These are phyloP conservation scores for Phialophora expanda DNA, from an alignment of 2,329 filamentous ascomycete species.

Conservation along the genomic window DNA sequence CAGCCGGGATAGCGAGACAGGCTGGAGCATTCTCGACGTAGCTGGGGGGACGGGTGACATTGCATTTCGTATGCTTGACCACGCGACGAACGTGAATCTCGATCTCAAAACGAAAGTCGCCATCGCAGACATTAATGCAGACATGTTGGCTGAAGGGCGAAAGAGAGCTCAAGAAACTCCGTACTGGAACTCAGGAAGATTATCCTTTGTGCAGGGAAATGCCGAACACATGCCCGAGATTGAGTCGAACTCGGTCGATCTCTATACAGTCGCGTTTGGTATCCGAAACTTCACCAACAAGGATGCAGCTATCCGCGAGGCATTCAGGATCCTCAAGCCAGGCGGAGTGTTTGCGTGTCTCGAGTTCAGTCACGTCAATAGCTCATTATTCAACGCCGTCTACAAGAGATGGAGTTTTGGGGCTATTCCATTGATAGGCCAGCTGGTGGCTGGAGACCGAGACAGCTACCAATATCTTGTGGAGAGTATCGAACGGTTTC, in stretches of 20 bases:
- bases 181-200: conserved; percentile 60
- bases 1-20: conserved; percentile 52
- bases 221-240: conserved; percentile 75
- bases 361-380: conserved; percentile 88
- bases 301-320: conserved; percentile 78
- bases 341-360: conserved; percentile 96
- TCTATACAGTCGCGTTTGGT: conserved; percentile 97
- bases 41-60: conserved; percentile 98
- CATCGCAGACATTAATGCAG: conserved; percentile 93
- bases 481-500: conserved; percentile 95
- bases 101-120: conserved; percentile 83
- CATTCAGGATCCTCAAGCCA: conserved; percentile 85
- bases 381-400: conserved; percentile 76
- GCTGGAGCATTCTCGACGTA: conserved; percentile 86
- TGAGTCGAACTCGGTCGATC: conserved; percentile 74
- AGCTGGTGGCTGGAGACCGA: conserved; percentile 89
- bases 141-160: conserved; percentile 88
- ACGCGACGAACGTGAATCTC: conserved; percentile 78
- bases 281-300: conserved; percentile 98
- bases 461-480: conserved; percentile 99
- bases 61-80: conserved; percentile 92
- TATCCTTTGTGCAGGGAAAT: conserved; percentile 86
- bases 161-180: conserved; percentile 72
- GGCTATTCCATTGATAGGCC: conserved; percentile 92
- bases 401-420: conserved; percentile 97